Base-by-base conservation (phyloP, 1,139 yeast genomes). In the Geotrichum histeridarum region DNA sequence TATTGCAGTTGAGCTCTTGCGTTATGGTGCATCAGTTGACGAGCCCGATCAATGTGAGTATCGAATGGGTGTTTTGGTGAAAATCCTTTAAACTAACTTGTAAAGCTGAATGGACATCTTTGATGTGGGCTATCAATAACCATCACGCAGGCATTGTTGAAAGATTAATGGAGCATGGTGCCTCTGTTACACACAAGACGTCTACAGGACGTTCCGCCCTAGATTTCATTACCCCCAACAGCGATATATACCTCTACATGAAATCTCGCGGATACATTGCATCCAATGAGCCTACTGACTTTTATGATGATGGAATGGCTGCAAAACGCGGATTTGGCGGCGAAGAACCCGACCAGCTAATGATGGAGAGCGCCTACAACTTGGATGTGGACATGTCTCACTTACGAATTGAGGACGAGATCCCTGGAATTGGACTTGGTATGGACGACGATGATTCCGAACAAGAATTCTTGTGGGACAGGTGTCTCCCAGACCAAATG, bases 61-160 rank as follows among this genome's bases (percentile, higher is more conserved):
- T 8, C 18, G 9, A 11, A 8, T 22, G 3, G 27, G 5, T 22
- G 27, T 3, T 22, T 22, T 22, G 27, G 27, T 22, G 27, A 22
- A 22, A 22, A 22, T 5, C 27, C 27, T 22, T 5, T 22, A 22
- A 22, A 9, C 41, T 39, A 42, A 49, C 35, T 33, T 11, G 8
- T 37, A n/a, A 17, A 51, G 54, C 64, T 54, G 69, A 69, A 53
- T 75, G 77, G 77, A 71, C 78, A 1, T 72, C 78, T 12, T 61
- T 75, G 42, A 74, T 74, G 75, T 74, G 78, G 78, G 78, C 78
- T 8, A 69, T 73, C 44, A 73, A 72, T 59, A 72, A 71, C 59
- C 70, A 69, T 54, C 73, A 72, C 50, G 58, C 64, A 15, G 61
- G 62, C 22, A 70, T 73, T 43, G 75, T 71, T 22, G 64, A 65